These are phyloP conservation scores for Aaosphaeria pasadenensis DNA, from an alignment of 2,329 filamentous ascomycete species.

Conservation along the genomic window DNA sequence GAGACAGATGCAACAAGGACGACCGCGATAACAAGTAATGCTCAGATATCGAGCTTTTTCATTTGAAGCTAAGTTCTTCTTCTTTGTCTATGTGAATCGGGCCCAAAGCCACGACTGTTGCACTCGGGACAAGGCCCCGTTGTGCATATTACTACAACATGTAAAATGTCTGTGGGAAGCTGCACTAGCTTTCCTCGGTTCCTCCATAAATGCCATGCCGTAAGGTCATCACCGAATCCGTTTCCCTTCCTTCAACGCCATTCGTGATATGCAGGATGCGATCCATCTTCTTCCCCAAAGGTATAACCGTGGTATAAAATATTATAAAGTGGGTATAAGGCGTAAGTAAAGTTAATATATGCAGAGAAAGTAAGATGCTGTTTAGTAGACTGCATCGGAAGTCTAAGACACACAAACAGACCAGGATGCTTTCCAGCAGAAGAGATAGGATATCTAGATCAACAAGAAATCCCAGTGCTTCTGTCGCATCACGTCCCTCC, in stretches of 20 bases:
- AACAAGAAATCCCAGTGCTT: conserved; percentile 92
- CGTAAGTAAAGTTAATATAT: conserved; percentile 32
- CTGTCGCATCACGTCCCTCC: conserved; percentile 89
- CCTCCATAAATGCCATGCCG: background rate
- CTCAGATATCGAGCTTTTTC: no score
- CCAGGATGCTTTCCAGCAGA: conserved; percentile 38
- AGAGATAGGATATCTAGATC: conserved; percentile 55
- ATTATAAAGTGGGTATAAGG: conserved; percentile 41
- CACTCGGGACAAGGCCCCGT: no score
- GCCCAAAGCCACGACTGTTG: no score
- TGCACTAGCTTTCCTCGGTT: conserved; percentile 19
- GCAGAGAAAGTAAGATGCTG: conserved; percentile 32
- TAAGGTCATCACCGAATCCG: background rate
- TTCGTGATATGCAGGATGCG: no score
- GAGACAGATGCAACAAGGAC: no score
- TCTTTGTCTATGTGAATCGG: no score
- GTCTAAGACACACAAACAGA: conserved; percentile 23
- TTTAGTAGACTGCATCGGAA: conserved; percentile 6
- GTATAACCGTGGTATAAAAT: conserved; percentile 25
- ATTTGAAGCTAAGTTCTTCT: no score
- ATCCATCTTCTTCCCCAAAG: background rate
- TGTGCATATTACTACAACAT: conserved; percentile 18
- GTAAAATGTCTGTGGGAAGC: conserved; percentile 12
- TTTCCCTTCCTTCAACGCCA: no score
- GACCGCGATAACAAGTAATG: no score